Conservation (phyloP, 805 yeast species). For the Lipomyces starkeyi region DNA sequence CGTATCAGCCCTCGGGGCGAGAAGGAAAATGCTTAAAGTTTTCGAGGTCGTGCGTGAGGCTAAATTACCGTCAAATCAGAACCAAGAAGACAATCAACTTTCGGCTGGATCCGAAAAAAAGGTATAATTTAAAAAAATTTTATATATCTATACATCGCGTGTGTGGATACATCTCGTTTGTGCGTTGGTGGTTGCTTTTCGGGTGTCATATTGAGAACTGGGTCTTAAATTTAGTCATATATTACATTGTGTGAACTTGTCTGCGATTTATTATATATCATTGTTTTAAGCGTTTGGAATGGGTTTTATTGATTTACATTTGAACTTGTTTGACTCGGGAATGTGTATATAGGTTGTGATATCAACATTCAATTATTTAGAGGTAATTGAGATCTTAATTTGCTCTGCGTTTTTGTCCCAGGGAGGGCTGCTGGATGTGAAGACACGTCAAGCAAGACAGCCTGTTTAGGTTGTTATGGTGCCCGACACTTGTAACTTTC, state of each 20-base stretch:
- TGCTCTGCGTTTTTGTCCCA: too few relatives aligned
- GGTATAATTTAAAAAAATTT: neutral
- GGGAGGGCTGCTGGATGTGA: too few relatives aligned
- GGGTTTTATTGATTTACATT: neutral
- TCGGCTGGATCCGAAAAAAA: constrained; percentile 5
- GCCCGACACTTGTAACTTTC: too few relatives aligned
- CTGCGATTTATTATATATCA: neutral
- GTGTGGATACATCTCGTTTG: neutral
- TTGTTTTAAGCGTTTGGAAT: neutral
- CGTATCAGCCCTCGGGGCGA: constrained; percentile 92
- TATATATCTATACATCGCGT: neutral
- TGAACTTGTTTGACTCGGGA: neutral
- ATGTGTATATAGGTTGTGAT: too few relatives aligned
- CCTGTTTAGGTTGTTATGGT: too few relatives aligned
- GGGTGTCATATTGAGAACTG: neutral
- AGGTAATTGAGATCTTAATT: too few relatives aligned
- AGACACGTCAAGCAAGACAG: too few relatives aligned
- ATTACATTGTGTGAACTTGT: neutral
- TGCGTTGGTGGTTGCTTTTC: constrained; percentile 1
- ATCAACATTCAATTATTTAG: too few relatives aligned
- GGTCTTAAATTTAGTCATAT: neutral
- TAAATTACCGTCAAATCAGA: constrained; percentile 12
- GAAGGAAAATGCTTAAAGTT: constrained; percentile 90
- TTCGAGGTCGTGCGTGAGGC: constrained; percentile 78
- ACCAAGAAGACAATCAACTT: constrained; percentile 13